phyloP scores from a whole-genome alignment of 1,139 yeast genomes.

The Pichia sp. region DNA sequence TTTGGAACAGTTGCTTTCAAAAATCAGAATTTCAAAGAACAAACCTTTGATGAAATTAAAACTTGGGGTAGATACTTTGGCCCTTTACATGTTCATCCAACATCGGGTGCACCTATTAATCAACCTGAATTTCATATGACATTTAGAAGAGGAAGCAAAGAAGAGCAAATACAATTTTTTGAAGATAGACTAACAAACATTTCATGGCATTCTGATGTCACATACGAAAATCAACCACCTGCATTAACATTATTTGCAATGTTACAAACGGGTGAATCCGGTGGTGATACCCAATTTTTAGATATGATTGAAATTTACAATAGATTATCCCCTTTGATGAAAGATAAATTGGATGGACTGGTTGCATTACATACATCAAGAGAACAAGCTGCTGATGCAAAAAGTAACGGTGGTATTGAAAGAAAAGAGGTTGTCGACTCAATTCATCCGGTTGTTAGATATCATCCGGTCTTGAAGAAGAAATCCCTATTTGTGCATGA shows the following conservation, averaged over 20 bases:
- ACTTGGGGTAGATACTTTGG: constrained; percentile 62
- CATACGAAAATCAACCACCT: constrained; percentile 68
- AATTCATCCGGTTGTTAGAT: constrained; percentile 62
- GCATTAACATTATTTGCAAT: constrained; percentile 57
- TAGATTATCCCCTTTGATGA: constrained; percentile 56
- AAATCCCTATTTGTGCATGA: constrained; percentile 54
- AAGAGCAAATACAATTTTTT: constrained; percentile 33
- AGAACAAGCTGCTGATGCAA: constrained; percentile 57
- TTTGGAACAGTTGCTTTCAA: constrained; percentile 66
- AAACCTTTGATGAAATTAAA: constrained; percentile 39
- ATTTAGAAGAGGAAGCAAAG: constrained; percentile 44
- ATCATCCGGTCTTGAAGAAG: constrained; percentile 61
- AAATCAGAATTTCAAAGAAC: constrained; percentile 54
- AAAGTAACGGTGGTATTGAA: constrained; percentile 50
- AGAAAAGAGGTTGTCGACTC: constrained; percentile 53
- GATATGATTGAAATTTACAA: constrained; percentile 62
- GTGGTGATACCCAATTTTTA: constrained; percentile 68
- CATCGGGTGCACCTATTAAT: constrained; percentile 59
- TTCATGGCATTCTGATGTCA: constrained; percentile 62
- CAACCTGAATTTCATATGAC: constrained; percentile 58
- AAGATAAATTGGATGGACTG: constrained; percentile 48
- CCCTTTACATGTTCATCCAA: constrained; percentile 65
- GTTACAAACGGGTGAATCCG: constrained; percentile 30
- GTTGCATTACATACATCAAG: constrained; percentile 63
- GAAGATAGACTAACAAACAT: constrained; percentile 33